Conservation (phyloP, 306 rosid species). For the Datisca glomerata region DNA sequence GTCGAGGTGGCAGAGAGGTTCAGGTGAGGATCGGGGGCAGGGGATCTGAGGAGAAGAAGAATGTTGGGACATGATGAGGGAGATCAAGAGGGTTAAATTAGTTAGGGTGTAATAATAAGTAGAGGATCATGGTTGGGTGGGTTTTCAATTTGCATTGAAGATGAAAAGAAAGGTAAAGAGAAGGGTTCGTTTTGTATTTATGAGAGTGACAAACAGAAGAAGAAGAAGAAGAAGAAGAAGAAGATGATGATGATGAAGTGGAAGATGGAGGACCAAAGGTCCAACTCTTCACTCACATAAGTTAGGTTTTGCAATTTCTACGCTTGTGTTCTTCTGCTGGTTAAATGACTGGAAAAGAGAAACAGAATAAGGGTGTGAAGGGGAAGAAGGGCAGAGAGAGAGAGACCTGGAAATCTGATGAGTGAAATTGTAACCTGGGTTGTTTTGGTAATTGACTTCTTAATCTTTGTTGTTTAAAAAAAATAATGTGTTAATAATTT, state of each 20-base stretch:
- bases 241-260: neutral
- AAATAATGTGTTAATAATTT: too few species aligned
- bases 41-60: conserved; percentile 55
- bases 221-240: neutral
- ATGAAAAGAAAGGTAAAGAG: conserved; percentile 11
- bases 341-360: conserved; percentile 4
- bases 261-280: conserved; percentile 41
- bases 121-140: conserved; percentile 39
- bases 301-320: conserved; percentile 11
- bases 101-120: conserved; percentile 41
- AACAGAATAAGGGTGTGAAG: neutral
- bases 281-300: conserved; percentile 34
- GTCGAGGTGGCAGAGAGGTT: conserved; percentile 13
- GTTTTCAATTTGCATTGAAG: conserved; percentile 36
- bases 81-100: conserved; percentile 38
- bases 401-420: conserved; percentile 24
- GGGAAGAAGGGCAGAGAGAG: neutral
- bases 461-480: too few species aligned
- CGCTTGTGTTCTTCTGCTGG: conserved; percentile 8
- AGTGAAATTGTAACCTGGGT: too few species aligned
- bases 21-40: conserved; percentile 46
- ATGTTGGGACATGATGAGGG: conserved; percentile 44
- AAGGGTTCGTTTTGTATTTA: conserved; percentile 14
- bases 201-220: conserved; percentile 15
- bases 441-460: too few species aligned